Conservation (phyloP, 305 asterid species). For the Fraxinus greggii region DNA sequence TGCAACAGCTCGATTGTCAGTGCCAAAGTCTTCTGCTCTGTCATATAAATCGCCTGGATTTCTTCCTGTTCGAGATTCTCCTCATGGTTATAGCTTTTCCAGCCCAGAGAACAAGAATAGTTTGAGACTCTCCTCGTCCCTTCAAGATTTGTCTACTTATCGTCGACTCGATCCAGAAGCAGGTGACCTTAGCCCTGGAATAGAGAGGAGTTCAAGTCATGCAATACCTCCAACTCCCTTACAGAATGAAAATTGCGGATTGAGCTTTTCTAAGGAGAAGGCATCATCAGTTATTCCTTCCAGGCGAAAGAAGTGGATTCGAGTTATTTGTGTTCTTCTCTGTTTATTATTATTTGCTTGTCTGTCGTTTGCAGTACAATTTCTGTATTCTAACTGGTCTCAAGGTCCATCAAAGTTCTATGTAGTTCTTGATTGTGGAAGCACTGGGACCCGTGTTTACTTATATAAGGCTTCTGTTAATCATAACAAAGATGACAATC, state of each 20-base stretch:
- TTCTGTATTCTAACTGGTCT: conserved; percentile 63
- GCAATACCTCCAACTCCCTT: conserved; percentile 38
- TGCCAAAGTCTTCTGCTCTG: conserved; percentile 49
- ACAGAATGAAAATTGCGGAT: conserved; percentile 45
- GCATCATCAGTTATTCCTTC: conserved; percentile 36
- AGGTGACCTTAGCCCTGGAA: conserved; percentile 39
- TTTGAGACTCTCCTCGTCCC: conserved; percentile 76
- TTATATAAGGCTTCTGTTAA: conserved; percentile 70
- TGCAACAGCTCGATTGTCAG: conserved; percentile 45
- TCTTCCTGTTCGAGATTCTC: conserved; percentile 55
- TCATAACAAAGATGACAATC: conserved; percentile 49
- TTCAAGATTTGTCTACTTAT: conserved; percentile 87
- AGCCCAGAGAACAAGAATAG: conserved; percentile 45
- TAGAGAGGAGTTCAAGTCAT: conserved; percentile 37
- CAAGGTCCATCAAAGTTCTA: conserved; percentile 58
- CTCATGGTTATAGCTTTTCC: conserved; percentile 36
- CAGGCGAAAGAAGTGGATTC: conserved; percentile 53
- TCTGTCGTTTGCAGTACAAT: conserved; percentile 45
- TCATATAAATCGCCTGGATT: conserved; percentile 53
- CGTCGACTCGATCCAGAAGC: conserved; percentile 55
- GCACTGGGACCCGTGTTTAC: conserved; percentile 96
- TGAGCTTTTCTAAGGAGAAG: conserved; percentile 87
- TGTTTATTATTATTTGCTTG: conserved; percentile 52
- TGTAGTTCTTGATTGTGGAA: conserved; percentile 90
- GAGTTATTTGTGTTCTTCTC: conserved; percentile 55